Percentiles rank a stretch among this genome's conserved stretches.
phyloP scores from a whole-genome alignment of 148 eudicot species.

The Rhododendron henanense region DNA sequence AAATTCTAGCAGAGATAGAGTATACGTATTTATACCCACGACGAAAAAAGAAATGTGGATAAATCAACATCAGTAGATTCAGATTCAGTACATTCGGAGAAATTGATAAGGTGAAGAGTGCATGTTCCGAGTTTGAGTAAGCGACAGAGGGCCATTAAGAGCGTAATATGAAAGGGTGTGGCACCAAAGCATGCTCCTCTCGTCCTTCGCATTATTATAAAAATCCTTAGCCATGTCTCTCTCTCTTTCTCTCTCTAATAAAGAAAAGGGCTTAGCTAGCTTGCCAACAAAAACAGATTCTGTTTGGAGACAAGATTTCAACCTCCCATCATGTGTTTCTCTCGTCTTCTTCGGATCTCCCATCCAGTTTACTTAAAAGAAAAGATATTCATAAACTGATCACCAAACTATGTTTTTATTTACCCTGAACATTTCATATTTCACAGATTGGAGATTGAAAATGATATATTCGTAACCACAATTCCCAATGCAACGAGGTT shows the following conservation, averaged over 20 bases:
- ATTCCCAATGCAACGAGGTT: not conserved
- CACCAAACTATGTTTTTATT: not conserved
- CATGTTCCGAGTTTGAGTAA: not conserved
- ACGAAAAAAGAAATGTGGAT: not conserved
- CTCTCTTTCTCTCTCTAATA: not conserved
- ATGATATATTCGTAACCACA: not conserved
- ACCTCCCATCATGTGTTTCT: not conserved
- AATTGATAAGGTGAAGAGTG: not conserved
- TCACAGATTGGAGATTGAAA: not conserved
- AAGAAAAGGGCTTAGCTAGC: not conserved
- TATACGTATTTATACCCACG: too few relatives aligned
- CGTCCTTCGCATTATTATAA: not conserved
- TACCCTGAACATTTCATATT: not conserved
- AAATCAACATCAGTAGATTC: not conserved
- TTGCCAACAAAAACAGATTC: not conserved
- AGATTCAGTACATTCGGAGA: not conserved
- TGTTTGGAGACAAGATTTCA: constrained; percentile 1
- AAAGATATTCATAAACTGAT: not conserved
- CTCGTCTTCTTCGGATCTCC: not conserved
- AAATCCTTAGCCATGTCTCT: not conserved
- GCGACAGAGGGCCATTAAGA: not conserved
- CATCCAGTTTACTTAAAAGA: not conserved
- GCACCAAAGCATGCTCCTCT: not conserved
- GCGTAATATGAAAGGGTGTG: not conserved
- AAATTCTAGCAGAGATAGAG: too few relatives aligned